phyloP scores from a whole-genome alignment of 768 basidiomycete genomes.

The Leccinum variicolor region DNA sequence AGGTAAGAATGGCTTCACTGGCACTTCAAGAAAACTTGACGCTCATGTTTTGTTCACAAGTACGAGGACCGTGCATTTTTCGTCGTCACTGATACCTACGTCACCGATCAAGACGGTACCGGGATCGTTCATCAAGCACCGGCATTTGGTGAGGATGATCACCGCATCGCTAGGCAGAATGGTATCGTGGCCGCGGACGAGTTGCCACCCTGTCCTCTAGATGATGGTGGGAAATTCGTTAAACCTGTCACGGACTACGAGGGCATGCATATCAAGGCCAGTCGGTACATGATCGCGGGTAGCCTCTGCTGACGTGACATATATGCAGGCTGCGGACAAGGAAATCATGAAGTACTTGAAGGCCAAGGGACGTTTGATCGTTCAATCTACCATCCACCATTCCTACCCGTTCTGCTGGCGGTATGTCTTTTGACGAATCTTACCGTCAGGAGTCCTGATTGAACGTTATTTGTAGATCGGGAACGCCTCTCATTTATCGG shows the following conservation, averaged over 20 bases:
- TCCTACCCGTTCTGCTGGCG: conserved; percentile 98
- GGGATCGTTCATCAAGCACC: conserved; percentile 99
- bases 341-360: conserved; percentile 90
- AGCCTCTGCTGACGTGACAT: neutral
- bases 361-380: conserved; percentile 80
- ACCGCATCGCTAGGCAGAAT: conserved; percentile 84
- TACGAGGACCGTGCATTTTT: conserved; percentile 89
- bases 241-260: conserved; percentile 85
- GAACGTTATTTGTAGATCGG: conserved; percentile 54
- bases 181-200: conserved; percentile 84
- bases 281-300: conserved; percentile 10
- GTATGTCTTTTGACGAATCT: conserved; percentile 33
- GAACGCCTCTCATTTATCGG: conserved; percentile 93
- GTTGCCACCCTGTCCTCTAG: conserved; percentile 94
- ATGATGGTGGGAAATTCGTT: conserved; percentile 87
- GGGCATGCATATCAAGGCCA: conserved; percentile 86
- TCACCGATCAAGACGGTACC: conserved; percentile 90
- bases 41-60: conserved; percentile 38
- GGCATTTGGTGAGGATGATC: conserved; percentile 98
- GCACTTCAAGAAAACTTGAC: neutral
- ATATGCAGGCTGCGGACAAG: conserved; percentile 82
- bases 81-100: conserved; percentile 88
- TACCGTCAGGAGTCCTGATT: neutral
- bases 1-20: conserved; percentile 46
- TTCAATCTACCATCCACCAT: conserved; percentile 83